Percentiles rank a stretch among this genome's conserved stretches.
Evolutionary conservation across 2,329 filamentous ascomycete species (phyloP).

Genomic region (Colletotrichum orchidophilum): DNA sequence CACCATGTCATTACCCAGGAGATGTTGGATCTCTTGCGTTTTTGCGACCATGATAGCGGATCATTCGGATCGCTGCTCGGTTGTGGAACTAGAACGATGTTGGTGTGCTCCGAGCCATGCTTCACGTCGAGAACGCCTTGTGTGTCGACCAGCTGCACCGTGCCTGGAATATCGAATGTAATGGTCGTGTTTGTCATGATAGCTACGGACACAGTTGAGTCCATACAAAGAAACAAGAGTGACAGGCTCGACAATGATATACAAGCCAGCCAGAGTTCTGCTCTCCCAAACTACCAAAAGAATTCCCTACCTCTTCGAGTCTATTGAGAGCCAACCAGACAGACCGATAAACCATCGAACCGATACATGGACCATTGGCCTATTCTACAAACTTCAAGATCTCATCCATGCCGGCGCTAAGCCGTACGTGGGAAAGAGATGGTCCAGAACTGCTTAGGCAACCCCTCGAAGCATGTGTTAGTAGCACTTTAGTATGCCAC

Average conservation of each 20-base stretch:
- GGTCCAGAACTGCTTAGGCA: neutral
- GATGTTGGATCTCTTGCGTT: conserved; percentile 37
- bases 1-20: conserved; percentile 39
- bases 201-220: neutral
- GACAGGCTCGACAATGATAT: neutral
- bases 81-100: conserved; percentile 39
- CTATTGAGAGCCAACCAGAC: neutral
- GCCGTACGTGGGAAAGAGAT: neutral
- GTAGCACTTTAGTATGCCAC: neutral
- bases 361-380: neutral
- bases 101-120: neutral
- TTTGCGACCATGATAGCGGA: conserved; percentile 36
- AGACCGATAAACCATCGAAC: neutral
- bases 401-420: neutral
- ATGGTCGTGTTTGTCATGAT: neutral
- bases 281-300: neutral
- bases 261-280: neutral
- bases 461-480: neutral
- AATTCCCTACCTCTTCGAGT: neutral
- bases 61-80: conserved; percentile 38
- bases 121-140: neutral
- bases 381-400: neutral
- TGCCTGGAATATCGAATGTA: neutral
- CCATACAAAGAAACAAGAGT: neutral
- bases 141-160: conserved; percentile 3